Evolutionary conservation across 1,139 yeast species (phyloP), one percentile per base, ranked within the genome.

Genomic region (Spathaspora sp.): DNA sequence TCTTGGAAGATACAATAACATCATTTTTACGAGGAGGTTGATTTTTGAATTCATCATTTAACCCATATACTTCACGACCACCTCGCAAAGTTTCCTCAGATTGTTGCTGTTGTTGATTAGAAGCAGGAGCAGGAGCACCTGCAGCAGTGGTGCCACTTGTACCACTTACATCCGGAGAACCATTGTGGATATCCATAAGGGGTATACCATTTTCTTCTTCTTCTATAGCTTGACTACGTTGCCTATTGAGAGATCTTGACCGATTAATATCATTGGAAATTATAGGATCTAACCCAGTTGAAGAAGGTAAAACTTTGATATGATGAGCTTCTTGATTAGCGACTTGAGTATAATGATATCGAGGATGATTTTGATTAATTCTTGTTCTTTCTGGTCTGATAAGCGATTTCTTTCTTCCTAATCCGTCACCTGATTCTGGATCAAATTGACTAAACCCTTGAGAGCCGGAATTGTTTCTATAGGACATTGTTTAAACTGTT

Each of bases 311-410:
- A 39, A 89, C 80, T 49, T 68, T 70, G 50, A 88, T 68, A 56
- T 84, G 84, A 49, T 73, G 76, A 4, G 84, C 72, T 53, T 84
- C 82, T 56, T 86, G 88, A 48, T 84, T 81, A 8, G 93, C 86
- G 23, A 86, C 85, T 56, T 86, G 91, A n/a, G 89, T 79, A 64
- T 89, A 89, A 62, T 87, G 91, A 64, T 76, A 86, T 47, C 85
- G 81, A 2, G 93, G 95, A 60, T 87, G 88, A 50, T 76, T 78
- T 11, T 80, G 82, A 53, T 77, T 73, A 52, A 86, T 70, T 47
- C 90, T 72, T 43, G 85, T 82, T 53, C 96, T 75, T 62, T 89
- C 96, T 2, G 95, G 96, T 52, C 88, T 76, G 38, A 89, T 86
- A 52, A 89, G 72, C 1, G 96, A 86, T 58, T 77, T 76, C 59